A percentile compares a stretch with the other conserved stretches of the same genome.
Evolutionary conservation across 495 filamentous ascomycete genomes (phyloP).

Genomic region (Penicillium ochrochloron): DNA sequence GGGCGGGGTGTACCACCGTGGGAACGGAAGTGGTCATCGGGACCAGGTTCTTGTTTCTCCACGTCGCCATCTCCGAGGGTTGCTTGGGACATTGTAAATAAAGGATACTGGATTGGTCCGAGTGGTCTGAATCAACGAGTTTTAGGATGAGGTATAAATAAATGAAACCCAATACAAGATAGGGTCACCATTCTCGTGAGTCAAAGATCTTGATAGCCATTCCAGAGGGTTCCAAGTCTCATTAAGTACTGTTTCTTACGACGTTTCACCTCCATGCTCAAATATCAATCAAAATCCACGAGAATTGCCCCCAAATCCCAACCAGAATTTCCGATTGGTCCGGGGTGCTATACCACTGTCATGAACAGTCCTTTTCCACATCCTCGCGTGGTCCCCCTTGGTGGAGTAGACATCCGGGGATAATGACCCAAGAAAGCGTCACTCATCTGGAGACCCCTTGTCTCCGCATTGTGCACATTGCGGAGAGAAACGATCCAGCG

Average conservation of each 20-base stretch:
- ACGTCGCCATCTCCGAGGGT: conserved; percentile 15
- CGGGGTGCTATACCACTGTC: conserved; percentile 2
- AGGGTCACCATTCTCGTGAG: conserved; percentile 4
- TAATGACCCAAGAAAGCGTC: conserved; percentile 27
- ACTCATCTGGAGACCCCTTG: conserved; percentile 9
- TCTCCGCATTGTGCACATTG: conserved; percentile 23
- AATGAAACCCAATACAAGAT: conserved; percentile 2
- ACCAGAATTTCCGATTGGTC: conserved; percentile 29
- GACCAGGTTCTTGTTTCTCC: conserved; percentile 31
- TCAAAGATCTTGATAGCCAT: not conserved
- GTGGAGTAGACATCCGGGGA: conserved; percentile 38
- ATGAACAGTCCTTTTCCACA: conserved; percentile 19
- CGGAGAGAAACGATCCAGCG: conserved; percentile 1
- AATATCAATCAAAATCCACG: not conserved
- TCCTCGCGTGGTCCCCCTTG: conserved; percentile 20
- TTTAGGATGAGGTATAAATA: conserved; percentile 12
- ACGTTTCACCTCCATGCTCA: not conserved
- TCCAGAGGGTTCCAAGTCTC: not conserved
- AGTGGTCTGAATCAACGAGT: not conserved
- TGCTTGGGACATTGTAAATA: conserved; percentile 19
- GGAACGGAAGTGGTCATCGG: conserved; percentile 20
- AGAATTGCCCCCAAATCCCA: too few relatives aligned
- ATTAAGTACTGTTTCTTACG: too few relatives aligned
- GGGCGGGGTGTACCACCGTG: conserved; percentile 18
- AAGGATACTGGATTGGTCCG: not conserved